Evolutionary conservation across 352 stramenopile species (phyloP).

Genomic region (Blastocystis sp.): DNA sequence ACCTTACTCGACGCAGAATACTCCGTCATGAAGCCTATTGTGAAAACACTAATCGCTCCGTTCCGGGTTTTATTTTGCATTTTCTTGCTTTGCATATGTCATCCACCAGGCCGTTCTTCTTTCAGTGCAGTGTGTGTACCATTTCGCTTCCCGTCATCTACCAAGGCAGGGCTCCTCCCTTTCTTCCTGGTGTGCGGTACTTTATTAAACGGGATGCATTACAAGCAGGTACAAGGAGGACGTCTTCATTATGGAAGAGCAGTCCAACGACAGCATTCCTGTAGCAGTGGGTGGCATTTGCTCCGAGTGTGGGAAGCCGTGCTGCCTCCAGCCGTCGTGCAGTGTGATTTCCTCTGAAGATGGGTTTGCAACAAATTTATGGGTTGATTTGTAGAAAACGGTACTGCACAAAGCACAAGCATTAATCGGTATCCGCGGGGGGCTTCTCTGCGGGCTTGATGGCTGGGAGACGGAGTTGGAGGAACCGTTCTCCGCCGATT

Average conservation of each 20-base stretch:
- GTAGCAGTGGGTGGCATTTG: slow-evolving; percentile 17
- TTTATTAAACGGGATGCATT: not conserved
- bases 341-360: not conserved
- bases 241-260: slow-evolving; percentile 49
- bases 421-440: not conserved
- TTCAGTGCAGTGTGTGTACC: slow-evolving; percentile 28
- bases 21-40: slow-evolving; percentile 1
- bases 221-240: slow-evolving; percentile 28
- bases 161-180: slow-evolving; percentile 31
- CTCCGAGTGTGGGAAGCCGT: slow-evolving; percentile 10
- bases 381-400: not conserved
- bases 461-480: not conserved
- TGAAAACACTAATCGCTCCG: not conserved
- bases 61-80: not conserved
- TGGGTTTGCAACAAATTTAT: not conserved
- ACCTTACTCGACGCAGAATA: slow-evolving; percentile 40
- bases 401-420: slow-evolving; percentile 9
- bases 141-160: slow-evolving; percentile 27
- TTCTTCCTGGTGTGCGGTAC: slow-evolving; percentile 18
- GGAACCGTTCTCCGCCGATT: not conserved
- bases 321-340: slow-evolving; percentile 31
- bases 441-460: not conserved
- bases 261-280: slow-evolving; percentile 20
- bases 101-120: not conserved
- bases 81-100: not conserved